Conservation (phyloP, 441 rosid genomes). For the Populus tomentosa region DNA sequence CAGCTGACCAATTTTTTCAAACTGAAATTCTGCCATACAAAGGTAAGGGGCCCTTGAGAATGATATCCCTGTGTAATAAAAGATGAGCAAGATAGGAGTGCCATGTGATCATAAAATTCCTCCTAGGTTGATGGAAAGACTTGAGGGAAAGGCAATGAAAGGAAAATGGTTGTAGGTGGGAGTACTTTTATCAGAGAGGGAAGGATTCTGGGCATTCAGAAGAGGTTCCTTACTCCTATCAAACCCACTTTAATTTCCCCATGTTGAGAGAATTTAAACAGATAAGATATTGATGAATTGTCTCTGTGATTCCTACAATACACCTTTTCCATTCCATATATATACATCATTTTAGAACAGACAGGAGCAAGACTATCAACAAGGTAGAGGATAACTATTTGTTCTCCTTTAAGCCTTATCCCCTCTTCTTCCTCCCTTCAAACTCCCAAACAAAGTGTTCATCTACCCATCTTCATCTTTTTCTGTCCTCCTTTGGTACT, state of each 20-base stretch:
- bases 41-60: background rate
- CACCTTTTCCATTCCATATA: background rate
- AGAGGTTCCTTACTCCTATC: background rate
- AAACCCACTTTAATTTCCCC: background rate
- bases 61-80: background rate
- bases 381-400: background rate
- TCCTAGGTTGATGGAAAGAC: background rate
- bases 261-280: background rate
- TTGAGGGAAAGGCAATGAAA: background rate
- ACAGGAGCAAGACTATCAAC: background rate
- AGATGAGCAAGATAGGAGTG: background rate
- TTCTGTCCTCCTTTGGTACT: background rate
- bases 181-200: background rate
- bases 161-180: background rate
- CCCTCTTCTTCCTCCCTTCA: background rate
- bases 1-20: background rate
- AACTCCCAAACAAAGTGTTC: constrained; percentile 6
- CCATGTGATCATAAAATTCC: background rate
- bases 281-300: background rate
- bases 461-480: background rate
- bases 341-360: background rate
- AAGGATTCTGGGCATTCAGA: background rate
- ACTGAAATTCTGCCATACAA: background rate
- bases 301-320: background rate
- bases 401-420: background rate